phyloP scores from a whole-genome alignment of 768 basidiomycete species.

The Lepiota subincarnata region DNA sequence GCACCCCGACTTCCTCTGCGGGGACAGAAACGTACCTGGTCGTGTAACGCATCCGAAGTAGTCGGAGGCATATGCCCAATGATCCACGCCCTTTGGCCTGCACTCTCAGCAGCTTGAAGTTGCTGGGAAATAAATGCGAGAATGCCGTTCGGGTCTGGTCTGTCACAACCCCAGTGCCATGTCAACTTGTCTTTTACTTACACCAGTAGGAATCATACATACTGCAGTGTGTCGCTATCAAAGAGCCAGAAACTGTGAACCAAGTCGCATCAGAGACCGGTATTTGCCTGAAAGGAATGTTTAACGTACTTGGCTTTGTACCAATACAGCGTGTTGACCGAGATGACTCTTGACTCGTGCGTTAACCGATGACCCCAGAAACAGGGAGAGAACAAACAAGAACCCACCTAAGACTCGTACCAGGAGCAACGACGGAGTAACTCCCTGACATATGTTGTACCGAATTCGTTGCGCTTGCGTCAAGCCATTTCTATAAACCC shows the following conservation, averaged over 20 bases:
- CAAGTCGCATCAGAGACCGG: not conserved
- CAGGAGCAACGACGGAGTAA: slow-evolving; percentile 45
- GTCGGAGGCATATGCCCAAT: slow-evolving; percentile 58
- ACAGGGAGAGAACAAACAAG: not conserved
- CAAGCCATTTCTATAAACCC: slow-evolving; percentile 41
- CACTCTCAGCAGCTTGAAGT: slow-evolving; percentile 56
- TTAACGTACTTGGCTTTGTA: slow-evolving; percentile 50
- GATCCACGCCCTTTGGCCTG: slow-evolving; percentile 58
- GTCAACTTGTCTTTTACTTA: too few species aligned
- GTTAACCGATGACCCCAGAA: not conserved
- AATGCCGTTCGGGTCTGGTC: slow-evolving; percentile 57
- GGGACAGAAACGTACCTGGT: slow-evolving; percentile 37
- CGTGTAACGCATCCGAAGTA: slow-evolving; percentile 43
- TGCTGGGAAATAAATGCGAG: slow-evolving; percentile 48
- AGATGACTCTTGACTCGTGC: slow-evolving; percentile 41
- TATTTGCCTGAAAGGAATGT: not conserved
- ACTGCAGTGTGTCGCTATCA: slow-evolving; percentile 46
- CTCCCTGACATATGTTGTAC: slow-evolving; percentile 49
- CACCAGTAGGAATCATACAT: slow-evolving; percentile 12
- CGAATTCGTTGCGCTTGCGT: slow-evolving; percentile 35
- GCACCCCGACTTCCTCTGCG: not conserved
- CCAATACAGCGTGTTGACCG: slow-evolving; percentile 59
- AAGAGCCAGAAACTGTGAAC: slow-evolving; percentile 53
- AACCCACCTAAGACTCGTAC: slow-evolving; percentile 44
- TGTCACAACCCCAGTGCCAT: not conserved